Conservation (phyloP, 169 alveolate genomes). For the Neospora caninum region DNA sequence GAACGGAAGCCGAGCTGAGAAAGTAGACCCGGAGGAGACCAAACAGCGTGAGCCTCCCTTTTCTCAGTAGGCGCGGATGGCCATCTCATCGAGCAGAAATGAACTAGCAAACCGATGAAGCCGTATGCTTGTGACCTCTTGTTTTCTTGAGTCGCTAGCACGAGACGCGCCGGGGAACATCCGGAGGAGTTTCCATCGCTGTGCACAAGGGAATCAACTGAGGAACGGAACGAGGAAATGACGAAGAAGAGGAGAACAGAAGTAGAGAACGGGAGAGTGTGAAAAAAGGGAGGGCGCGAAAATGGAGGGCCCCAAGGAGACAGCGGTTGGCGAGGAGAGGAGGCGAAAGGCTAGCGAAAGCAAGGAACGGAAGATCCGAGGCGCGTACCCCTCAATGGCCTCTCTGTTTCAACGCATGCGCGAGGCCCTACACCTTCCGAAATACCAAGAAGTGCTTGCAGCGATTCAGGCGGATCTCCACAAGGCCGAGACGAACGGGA, state of each 20-base stretch:
- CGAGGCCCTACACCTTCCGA: neutral
- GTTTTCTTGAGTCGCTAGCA: too few species aligned
- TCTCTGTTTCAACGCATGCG: conserved; percentile 34
- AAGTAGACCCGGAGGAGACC: too few species aligned
- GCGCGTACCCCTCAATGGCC: neutral
- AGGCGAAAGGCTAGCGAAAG: too few species aligned
- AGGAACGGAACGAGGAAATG: neutral
- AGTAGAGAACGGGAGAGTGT: neutral
- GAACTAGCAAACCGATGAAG: too few species aligned
- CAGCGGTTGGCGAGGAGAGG: neutral
- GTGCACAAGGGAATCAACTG: too few species aligned
- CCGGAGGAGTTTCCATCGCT: too few species aligned
- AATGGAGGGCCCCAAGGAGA: neutral
- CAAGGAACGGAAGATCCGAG: neutral
- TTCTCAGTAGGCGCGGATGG: too few species aligned
- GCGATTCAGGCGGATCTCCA: neutral
- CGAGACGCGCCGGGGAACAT: too few species aligned
- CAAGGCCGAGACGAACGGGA: neutral
- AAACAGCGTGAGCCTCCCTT: too few species aligned
- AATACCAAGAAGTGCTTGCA: neutral
- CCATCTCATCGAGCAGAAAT: too few species aligned
- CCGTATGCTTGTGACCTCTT: too few species aligned
- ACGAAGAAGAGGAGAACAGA: neutral
- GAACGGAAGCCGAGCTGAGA: too few species aligned
- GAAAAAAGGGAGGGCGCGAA: neutral